These are phyloP conservation scores for Exsudoporus floridanus DNA, from an alignment of 1,284 basidiomycete genomes.

Conservation along the genomic window DNA sequence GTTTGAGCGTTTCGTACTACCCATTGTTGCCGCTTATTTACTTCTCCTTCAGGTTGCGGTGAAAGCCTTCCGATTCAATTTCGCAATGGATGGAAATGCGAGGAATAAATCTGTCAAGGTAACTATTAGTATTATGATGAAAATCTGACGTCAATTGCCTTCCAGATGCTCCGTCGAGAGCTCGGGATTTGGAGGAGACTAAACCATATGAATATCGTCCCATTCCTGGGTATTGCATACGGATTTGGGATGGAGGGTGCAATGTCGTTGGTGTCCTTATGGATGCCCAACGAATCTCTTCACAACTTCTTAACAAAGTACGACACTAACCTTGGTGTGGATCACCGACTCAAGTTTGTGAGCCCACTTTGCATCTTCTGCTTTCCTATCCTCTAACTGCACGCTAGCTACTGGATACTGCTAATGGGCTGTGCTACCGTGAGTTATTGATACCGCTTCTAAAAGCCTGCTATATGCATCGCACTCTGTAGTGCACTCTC, in stretches of 20 bases:
- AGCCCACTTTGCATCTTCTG: neutral
- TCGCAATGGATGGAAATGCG: neutral
- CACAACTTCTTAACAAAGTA: neutral
- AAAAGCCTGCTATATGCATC: too few relatives aligned
- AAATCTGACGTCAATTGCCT: too few relatives aligned
- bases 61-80: neutral
- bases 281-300: neutral
- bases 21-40: too few relatives aligned
- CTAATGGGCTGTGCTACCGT: neutral
- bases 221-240: neutral
- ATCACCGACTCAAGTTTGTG: neutral
- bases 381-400: neutral
- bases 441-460: too few relatives aligned
- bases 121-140: too few relatives aligned
- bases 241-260: neutral
- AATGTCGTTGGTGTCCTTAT: neutral
- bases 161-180: neutral
- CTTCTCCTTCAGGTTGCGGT: neutral
- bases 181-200: neutral
- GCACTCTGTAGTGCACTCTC: too few relatives aligned
- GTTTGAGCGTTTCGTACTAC: constrained; percentile 5
- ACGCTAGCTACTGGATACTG: neutral
- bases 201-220: neutral
- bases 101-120: neutral
- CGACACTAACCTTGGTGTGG: neutral